Base-by-base conservation (phyloP, 2,329 filamentous ascomycete genomes). In the Beauveria varroae region DNA sequence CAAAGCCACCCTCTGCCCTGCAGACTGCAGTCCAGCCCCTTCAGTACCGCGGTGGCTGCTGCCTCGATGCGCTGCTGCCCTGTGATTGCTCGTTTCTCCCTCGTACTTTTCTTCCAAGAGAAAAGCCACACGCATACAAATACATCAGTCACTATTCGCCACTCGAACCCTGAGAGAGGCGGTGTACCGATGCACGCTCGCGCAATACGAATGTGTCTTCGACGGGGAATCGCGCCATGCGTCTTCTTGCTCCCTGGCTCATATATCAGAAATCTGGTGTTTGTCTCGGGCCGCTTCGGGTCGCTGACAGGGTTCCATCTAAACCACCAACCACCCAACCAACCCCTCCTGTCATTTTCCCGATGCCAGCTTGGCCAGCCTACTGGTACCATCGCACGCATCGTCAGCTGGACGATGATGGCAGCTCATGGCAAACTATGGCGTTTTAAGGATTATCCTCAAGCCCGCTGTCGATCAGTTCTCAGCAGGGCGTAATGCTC, bases 21-120 rank as follows among this genome's bases (percentile, higher is more conserved):
- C 12, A 18, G 20, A 26, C 40, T 18, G 24, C 18, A 54, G 22
- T 12, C 14, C 44, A 50, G 30, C 56, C 56, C 20, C 56, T 44
- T 37, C 16, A 41, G 24, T 54, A 14, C 16, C 26, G 14, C 16
- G 9, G 16, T 58, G 44, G 44, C 46, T 58, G 46, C 3, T 24
- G 8, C 30, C 34, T 50, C 56, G 46, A 58, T 58, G 30, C 56
- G 37, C 56, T 51, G 30, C 56, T 51, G 56, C 56, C 8, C 43
- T 58, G 44, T 50, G 34, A 37, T 37, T 37, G 34, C 51, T 28
- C 4, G 10, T 5, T 47, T 34, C 14, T 20, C 16, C 37, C 18
- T 28, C 30, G 28, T 46, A 49, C 26, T 16, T 20, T 34, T 34
- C n/a, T 9, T 46, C 12, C 12, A n/a, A 56, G 24, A 30, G 28